These are phyloP conservation scores for Gomphus bonarii DNA, from an alignment of 1,284 basidiomycete species.

Conservation along the genomic window DNA sequence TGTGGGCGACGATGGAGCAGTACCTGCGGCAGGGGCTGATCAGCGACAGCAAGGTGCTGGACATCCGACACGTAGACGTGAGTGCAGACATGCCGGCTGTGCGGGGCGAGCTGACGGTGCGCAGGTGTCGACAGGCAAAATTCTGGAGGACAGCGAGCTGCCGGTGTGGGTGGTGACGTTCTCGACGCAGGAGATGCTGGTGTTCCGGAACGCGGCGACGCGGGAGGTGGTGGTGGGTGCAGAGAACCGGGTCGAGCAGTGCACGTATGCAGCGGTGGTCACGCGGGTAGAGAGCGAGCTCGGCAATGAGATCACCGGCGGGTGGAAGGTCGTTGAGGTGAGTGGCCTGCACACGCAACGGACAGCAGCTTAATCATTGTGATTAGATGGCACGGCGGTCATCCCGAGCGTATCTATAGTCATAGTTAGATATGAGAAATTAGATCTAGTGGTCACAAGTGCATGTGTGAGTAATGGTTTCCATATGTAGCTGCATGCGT, in stretches of 20 bases:
- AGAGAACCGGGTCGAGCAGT: slow-evolving; percentile 86
- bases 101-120: slow-evolving; percentile 3
- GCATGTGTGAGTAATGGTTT: no score
- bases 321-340: slow-evolving; percentile 98
- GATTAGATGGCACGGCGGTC: slow-evolving; percentile 32
- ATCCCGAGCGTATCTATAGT: slow-evolving; percentile 29
- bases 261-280: slow-evolving; percentile 86
- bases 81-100: slow-evolving; percentile 19
- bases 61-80: slow-evolving; percentile 92
- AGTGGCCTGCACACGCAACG: slow-evolving; percentile 18
- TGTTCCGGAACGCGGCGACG: slow-evolving; percentile 87
- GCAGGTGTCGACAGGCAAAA: slow-evolving; percentile 70
- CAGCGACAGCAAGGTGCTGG: slow-evolving; percentile 85
- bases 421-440: not conserved
- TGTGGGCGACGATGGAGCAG: slow-evolving; percentile 96
- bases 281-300: slow-evolving; percentile 82
- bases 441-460: not conserved
- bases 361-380: no score
- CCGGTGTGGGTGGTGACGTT: slow-evolving; percentile 95
- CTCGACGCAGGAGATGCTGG: slow-evolving; percentile 86
- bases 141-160: slow-evolving; percentile 74
- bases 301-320: slow-evolving; percentile 87
- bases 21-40: slow-evolving; percentile 86
- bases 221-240: slow-evolving; percentile 80
- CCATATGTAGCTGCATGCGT: no score